Base-by-base conservation (phyloP, 2,329 filamentous ascomycete genomes). In the Hymenoscyphus linearis region DNA sequence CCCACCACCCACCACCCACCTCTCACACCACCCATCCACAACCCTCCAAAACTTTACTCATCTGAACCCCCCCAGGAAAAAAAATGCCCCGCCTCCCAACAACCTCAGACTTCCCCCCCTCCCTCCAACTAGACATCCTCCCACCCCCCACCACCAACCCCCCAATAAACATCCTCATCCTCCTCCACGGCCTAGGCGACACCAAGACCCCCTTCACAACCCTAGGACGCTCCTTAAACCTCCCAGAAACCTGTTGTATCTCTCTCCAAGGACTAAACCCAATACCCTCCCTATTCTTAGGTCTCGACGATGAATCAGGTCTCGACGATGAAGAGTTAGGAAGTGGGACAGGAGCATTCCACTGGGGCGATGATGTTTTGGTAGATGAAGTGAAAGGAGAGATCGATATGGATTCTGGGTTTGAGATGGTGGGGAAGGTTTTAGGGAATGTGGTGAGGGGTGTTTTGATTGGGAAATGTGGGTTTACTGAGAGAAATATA, bases 121-220 rank as follows among this genome's bases (percentile, higher is more conserved):
- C 70, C 75, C 75, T 67, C 64, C 73, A 55, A 69, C 73, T 65
- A 53, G 62, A 60, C 25, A 67, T 72, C 36, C 66, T 65, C 66
- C 73, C n/a, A n/a, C n/a, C 63, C 61, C 70, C 63, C 62, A 68
- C 62, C 61, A 70, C 55, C 63, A 36, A 74, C 60, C 74, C 79
- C 26, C 72, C 75, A 4, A 79, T 80, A 60, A 89, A 89, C 71
- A 75, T 88, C 64, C 80, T 90, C 52, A 74, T 90, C 68, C 81
- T 90, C 36, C 80, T 90, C 4, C 87, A 90, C 71, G 86, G 87
- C 62, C 78, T 90, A 18, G 87, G 87, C 55, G 87, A 90, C 72
- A 85, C 80, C 13, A 77, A 84, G 56, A 68, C 73, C 22, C 77
- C 83, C 36, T 89, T 89, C 73, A 79, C 80, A 27, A 76, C 74